phyloP scores from a whole-genome alignment of 129 eudicot genomes.

The Centaurea solstitialis region DNA sequence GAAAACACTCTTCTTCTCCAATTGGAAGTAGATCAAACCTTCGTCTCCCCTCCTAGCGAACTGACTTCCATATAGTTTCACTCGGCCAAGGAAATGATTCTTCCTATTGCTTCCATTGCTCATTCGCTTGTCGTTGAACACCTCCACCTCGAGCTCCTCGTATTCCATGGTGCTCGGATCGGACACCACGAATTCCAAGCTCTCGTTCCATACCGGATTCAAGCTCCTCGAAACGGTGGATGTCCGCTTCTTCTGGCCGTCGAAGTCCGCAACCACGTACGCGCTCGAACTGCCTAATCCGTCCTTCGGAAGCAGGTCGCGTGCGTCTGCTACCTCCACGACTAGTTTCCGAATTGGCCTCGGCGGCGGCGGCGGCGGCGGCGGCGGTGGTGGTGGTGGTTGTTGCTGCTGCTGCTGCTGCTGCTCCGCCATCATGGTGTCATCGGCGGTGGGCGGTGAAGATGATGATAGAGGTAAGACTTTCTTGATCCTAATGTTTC shows the following conservation, averaged over 20 bases:
- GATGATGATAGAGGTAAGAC: slow-evolving; percentile 30
- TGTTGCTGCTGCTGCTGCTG: slow-evolving; percentile 37
- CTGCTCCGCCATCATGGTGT: slow-evolving; percentile 52
- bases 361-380: slow-evolving; percentile 35
- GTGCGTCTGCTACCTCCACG: slow-evolving; percentile 81
- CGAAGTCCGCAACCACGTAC: slow-evolving; percentile 88
- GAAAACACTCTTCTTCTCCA: slow-evolving; percentile 98
- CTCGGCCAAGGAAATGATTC: slow-evolving; percentile 93
- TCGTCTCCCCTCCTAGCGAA: slow-evolving; percentile 77
- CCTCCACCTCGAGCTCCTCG: slow-evolving; percentile 81
- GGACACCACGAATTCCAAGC: slow-evolving; percentile 63
- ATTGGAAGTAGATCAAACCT: slow-evolving; percentile 69
- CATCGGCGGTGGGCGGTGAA: slow-evolving; percentile 36
- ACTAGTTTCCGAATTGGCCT: slow-evolving; percentile 52
- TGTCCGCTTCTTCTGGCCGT: slow-evolving; percentile 84
- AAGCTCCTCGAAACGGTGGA: slow-evolving; percentile 64
- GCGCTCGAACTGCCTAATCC: slow-evolving; percentile 98
- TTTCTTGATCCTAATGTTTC: slow-evolving; percentile 19
- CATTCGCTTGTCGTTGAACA: slow-evolving; percentile 73
- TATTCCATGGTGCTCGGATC: slow-evolving; percentile 87
- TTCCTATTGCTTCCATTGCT: slow-evolving; percentile 73
- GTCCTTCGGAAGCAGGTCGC: slow-evolving; percentile 91
- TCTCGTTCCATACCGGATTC: slow-evolving; percentile 88
- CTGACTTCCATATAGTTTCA: slow-evolving; percentile 82
- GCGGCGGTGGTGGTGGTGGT: slow-evolving; percentile 31